Base-by-base conservation (phyloP, 192 early-diverging fungal genomes). In the Coemansia sp. region DNA sequence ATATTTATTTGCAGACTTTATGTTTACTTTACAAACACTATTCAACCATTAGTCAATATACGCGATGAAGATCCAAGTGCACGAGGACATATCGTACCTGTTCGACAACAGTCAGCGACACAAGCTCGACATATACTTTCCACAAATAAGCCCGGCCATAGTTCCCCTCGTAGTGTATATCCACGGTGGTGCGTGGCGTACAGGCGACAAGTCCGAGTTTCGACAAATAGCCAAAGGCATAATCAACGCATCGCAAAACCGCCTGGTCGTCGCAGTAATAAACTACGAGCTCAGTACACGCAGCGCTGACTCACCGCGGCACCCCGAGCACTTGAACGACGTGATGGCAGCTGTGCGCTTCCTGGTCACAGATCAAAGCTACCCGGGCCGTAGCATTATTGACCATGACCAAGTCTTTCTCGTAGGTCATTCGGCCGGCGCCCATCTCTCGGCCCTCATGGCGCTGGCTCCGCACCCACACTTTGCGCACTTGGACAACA, bases 151-250 rank as follows among this genome's bases (percentile, higher is more conserved):
- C 35, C 11, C 60, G 21, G 23, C 48, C 3, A 15, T n/a, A 9
- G 41, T 65, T 8, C 87, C 89, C 2, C 66, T 92, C 15, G 64
- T 89, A 2, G 82, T 95, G 5, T 91, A 87, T 74, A 66, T 94
- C 15, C 91, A 93, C 72, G 93, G 94, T 19, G 94, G 94, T 3
- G 90, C 92, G 12, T 97, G 94, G 94, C 81, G 89, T 4, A 78
- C 87, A 0, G 91, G 89, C 49, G 90, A 92, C 70, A 93, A 92
- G 67, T 47, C 62, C 32, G 84, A 88, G 5, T 87, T 86, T 41
- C 53, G 39, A 1, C 45, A 70, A 19, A 62, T 93, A 6, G 89
- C 80, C 25, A 49, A 80, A 43, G 59, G 69, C 3, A 63, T 93
- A 7, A 76, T 87, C 7, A 5, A 19, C 2, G 32, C 47, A 29